Conservation (phyloP, 73 alveolate genomes). For the Paramecium octaurelia region DNA sequence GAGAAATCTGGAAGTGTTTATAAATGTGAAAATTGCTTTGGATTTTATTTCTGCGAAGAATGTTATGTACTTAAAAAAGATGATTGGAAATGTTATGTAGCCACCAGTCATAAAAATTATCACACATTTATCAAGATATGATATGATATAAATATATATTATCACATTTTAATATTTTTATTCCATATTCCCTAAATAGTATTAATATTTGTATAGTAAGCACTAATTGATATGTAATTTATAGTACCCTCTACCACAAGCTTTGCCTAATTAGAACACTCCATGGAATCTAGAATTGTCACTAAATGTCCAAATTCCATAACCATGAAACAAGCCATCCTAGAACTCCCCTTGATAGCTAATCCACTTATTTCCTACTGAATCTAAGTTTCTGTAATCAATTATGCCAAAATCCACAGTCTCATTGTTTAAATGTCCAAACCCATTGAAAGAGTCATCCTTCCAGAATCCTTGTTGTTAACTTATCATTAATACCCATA, state of each 20-base stretch:
- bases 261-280: background rate
- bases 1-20: constrained; percentile 42
- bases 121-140: constrained; percentile 51
- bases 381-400: background rate
- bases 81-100: constrained; percentile 62
- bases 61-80: constrained; percentile 54
- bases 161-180: constrained; percentile 20
- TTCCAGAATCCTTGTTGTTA: background rate
- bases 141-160: constrained; percentile 10
- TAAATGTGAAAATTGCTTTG: constrained; percentile 61
- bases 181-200: constrained; percentile 17
- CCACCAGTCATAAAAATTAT: constrained; percentile 58
- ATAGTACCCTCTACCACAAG: constrained; percentile 41
- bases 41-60: constrained; percentile 49
- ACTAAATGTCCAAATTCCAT: constrained; percentile 33
- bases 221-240: background rate
- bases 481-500: background rate
- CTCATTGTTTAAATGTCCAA: constrained; percentile 11
- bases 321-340: constrained; percentile 10
- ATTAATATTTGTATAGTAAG: background rate
- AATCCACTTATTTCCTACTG: constrained; percentile 1
- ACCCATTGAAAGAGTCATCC: background rate
- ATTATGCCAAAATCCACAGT: background rate
- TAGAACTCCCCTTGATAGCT: constrained; percentile 37
- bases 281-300: constrained; percentile 41